Conservation (phyloP, 441 rosid species). For the Syzygium malaccense region DNA sequence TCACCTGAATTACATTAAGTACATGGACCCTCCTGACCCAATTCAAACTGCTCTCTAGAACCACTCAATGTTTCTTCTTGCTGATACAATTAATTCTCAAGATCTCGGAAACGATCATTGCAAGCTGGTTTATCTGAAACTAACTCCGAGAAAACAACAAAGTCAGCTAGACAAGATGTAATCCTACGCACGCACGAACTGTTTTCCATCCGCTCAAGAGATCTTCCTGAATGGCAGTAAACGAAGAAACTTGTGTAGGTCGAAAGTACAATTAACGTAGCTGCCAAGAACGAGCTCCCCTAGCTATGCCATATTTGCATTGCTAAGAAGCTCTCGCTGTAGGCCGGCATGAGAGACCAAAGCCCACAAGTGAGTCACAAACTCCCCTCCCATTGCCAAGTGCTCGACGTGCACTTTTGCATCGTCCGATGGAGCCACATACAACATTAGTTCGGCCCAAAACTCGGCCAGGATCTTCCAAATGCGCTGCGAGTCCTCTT, state of each 20-base stretch:
- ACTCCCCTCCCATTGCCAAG: neutral
- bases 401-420: neutral
- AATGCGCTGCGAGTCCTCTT: accelerated
- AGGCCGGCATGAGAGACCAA: neutral
- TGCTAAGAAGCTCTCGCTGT: neutral
- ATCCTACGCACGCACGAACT: neutral
- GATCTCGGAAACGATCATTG: neutral
- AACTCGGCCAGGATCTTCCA: neutral
- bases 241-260: neutral
- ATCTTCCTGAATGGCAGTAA: neutral
- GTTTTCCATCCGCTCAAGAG: neutral
- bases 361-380: neutral
- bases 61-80: neutral
- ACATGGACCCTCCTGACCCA: neutral
- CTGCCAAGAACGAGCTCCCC: neutral
- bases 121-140: neutral
- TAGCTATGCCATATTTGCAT: neutral
- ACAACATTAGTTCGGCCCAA: neutral
- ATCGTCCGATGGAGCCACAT: neutral
- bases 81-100: neutral
- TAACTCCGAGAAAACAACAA: neutral
- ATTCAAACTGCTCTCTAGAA: neutral
- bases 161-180: neutral
- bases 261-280: neutral
- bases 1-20: neutral